A percentile compares a stretch with the other conserved stretches of the same genome.
Conservation (phyloP, 768 basidiomycete genomes). For the Glaciozyma antarctica region DNA sequence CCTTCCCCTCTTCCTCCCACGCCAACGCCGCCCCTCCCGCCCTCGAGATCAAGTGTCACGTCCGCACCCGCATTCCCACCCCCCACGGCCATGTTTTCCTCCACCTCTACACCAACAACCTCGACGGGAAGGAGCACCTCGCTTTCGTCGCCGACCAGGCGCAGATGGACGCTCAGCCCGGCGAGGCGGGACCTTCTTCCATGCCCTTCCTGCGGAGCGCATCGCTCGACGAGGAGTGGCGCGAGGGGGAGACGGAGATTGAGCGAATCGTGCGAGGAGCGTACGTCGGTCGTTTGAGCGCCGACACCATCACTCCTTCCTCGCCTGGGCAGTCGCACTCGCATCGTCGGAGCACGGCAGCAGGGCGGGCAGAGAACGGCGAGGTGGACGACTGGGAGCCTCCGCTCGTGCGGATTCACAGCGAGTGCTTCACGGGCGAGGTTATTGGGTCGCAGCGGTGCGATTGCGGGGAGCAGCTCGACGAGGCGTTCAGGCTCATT, state of each 20-base stretch:
- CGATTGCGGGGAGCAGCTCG: conserved; percentile 96
- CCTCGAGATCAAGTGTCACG: conserved; percentile 83
- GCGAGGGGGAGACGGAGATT: conserved; percentile 74
- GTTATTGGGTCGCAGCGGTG: conserved; percentile 95
- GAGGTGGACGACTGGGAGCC: conserved; percentile 40
- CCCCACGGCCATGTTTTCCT: conserved; percentile 87
- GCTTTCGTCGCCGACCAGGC: conserved; percentile 88
- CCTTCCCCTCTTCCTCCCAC: conserved; percentile 3
- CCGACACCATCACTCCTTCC: conserved; percentile 44
- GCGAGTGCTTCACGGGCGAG: conserved; percentile 97
- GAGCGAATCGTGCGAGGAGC: conserved; percentile 90
- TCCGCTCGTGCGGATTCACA: conserved; percentile 89
- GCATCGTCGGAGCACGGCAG: conserved; percentile 18
- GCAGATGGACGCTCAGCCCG: conserved; percentile 49
- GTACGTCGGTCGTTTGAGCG: conserved; percentile 73
- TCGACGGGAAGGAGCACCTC: conserved; percentile 85
- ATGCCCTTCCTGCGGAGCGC: conserved; percentile 56
- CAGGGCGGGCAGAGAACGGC: conserved; percentile 4
- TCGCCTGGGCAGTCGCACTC: conserved; percentile 1
- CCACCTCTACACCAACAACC: conserved; percentile 87
- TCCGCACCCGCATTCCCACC: conserved; percentile 92
- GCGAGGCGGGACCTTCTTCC: not conserved
- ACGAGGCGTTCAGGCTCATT: conserved; percentile 89
- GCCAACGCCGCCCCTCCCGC: conserved; percentile 31
- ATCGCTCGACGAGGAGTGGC: conserved; percentile 76